Percentiles rank a stretch among this genome's conserved stretches.
phyloP scores from a whole-genome alignment of 208 protist genomes.

The Wallacemonas collosoma region DNA sequence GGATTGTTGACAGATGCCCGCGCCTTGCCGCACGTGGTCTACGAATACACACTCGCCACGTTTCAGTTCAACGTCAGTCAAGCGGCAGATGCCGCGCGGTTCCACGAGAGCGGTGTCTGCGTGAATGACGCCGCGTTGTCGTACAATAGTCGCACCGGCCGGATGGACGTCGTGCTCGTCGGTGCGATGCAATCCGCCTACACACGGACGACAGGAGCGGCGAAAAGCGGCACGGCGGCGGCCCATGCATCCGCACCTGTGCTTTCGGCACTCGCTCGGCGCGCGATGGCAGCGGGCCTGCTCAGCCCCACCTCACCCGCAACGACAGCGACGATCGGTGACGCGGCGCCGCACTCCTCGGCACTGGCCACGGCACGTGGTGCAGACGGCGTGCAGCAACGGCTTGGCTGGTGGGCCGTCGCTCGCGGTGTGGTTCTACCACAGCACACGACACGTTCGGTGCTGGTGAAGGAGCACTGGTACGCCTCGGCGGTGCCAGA shows the following conservation, averaged over 20 bases:
- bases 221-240: background rate
- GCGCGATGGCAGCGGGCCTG: background rate
- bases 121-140: constrained; percentile 46
- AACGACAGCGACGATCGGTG: too few relatives aligned
- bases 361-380: background rate
- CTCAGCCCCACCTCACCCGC: background rate
- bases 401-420: constrained; percentile 38
- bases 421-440: constrained; percentile 28
- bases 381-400: background rate
- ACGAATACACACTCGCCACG: constrained; percentile 56
- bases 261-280: background rate
- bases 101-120: constrained; percentile 18
- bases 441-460: constrained; percentile 6
- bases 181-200: constrained; percentile 18
- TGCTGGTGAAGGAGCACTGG: background rate
- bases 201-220: too few relatives aligned
- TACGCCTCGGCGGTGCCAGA: constrained; percentile 8
- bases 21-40: constrained; percentile 59
- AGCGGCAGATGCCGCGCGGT: constrained; percentile 15
- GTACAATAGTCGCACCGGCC: constrained; percentile 29
- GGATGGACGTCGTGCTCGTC: constrained; percentile 42
- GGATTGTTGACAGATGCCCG: constrained; percentile 14
- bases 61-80: constrained; percentile 29
- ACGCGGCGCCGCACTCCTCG: background rate
- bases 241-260: background rate